Base-by-base conservation (phyloP, 257 asterid species). In the Forsythia suspensa region DNA sequence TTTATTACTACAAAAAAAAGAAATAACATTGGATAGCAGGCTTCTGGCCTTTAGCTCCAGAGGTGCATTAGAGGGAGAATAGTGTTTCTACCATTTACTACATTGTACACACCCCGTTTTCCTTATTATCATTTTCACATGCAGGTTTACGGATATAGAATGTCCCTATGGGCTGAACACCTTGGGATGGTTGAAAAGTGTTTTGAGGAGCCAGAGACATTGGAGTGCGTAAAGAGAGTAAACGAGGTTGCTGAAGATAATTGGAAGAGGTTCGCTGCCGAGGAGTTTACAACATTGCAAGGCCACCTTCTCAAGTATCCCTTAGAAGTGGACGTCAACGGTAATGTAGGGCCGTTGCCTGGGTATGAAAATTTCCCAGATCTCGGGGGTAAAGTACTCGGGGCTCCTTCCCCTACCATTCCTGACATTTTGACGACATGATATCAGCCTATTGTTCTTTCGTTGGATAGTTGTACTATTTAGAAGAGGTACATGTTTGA, bases 251-350 rank as follows among this genome's bases (percentile, higher is more conserved):
- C 91, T 38, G 87, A 79, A 46, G 91, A 80, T 0, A 94, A 94
- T 80, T 92, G 97, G 98, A 84, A 77, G 48, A 80, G 87, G 43
- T 94, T 78, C 78, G 46, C 92, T 0, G 79, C 36, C 8, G 89
- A 89, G 70, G 87, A 81, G 10, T 86, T 91, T 72, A 63, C 78
- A 4, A 63, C 36, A 66, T 79, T 94, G 71, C 92, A 89, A 81
- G 98, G 98, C 46, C 98, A 94, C 86, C 91, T 94, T 37, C 90
- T 92, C 73, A 91, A 89, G 90, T 94, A 94, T 82, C 98, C 98
- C 0, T n/a, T 94, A 51, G 80, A 78, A 15, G 92, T 94, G 9
- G 90, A 86, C 16, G 76, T n/a, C 16, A 94, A 90, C 21, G 98
- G 98, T 57, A 85, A 85, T 3, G 80, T 92, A 24, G 86, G 84